Base-by-base conservation (phyloP, 371 early-diverging fungal genomes). In the Haplosporangium sp. region DNA sequence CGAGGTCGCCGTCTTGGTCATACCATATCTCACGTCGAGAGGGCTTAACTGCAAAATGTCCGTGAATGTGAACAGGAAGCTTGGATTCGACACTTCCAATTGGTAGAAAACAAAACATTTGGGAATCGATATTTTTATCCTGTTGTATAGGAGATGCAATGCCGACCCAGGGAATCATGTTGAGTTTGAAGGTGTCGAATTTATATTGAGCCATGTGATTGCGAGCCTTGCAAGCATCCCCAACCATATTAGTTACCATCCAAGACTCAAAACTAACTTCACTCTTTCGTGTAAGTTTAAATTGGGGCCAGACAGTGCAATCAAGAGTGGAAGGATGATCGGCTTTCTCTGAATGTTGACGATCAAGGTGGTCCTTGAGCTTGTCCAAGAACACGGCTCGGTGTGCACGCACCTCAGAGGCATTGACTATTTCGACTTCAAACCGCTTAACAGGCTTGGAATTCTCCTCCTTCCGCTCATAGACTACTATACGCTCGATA, bases 61-160 rank as follows among this genome's bases (percentile, higher is more conserved):
- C 83, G 47, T 83, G 71, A 47, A 83, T 69, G n/a, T 83, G 83
- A 15, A 77, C 83, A 1, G 63, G 72, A 38, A 83, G 77, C 11
- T 83, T 83, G 2, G 65, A 65, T 40, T 63, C 60, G 47, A 83
- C 72, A 2, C 77, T 72, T 38, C 37, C 37, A 20, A 83, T 78
- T 11, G 83, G 83, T 6, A 83, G 62, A 59, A 83, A 83, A n/a
- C 83, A 83, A 45, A 83, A 83, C 42, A 83, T 56, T 1, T 74
- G 38, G 2, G 83, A 68, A 13, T 48, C 69, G 5, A 69, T 53
- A 15, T 15, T 44, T 35, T 56, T 44, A 13, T 48, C 38, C 2
- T 69, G 58, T 3, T 63, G 56, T 13, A 47, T 20, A 2, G 68
- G 81, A 4, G 77, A 73, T 4, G 84, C 83, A 8, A 83, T 48